These are phyloP conservation scores for Taiozyma sp. DNA, from an alignment of 1,139 yeast species.

Conservation along the genomic window DNA sequence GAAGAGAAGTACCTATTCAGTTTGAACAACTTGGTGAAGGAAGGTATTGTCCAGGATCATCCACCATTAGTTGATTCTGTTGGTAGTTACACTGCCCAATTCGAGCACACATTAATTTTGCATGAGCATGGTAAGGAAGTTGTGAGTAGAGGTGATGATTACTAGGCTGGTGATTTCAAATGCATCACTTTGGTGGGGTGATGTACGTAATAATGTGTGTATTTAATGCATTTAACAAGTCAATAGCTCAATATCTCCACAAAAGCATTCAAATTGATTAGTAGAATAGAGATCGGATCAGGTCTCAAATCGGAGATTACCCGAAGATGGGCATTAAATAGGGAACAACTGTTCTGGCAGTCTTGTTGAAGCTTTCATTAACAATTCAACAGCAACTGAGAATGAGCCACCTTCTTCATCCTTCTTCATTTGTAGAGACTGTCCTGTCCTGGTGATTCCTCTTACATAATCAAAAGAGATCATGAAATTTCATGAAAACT, in stretches of 20 bases:
- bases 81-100: conserved; percentile 95
- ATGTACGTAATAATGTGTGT: not conserved
- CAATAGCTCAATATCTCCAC: not conserved
- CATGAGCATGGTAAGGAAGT: conserved; percentile 94
- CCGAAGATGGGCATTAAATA: no score
- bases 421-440: no score
- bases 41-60: conserved; percentile 86
- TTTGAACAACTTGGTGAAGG: conserved; percentile 77
- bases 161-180: conserved; percentile 30
- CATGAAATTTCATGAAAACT: not conserved
- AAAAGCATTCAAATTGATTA: no score
- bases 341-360: no score
- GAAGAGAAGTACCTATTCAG: conserved; percentile 90
- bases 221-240: not conserved
- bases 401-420: no score
- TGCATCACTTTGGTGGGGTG: not conserved
- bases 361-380: no score
- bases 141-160: conserved; percentile 93
- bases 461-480: not conserved
- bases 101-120: conserved; percentile 85
- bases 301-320: no score
- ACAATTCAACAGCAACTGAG: no score
- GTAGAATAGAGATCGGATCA: no score
- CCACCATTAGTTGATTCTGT: conserved; percentile 89
- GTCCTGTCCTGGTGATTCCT: no score